Percentiles rank a stretch among this genome's conserved stretches.
phyloP scores from a whole-genome alignment of 2,329 filamentous ascomycete genomes.

The Penicillium sp. region DNA sequence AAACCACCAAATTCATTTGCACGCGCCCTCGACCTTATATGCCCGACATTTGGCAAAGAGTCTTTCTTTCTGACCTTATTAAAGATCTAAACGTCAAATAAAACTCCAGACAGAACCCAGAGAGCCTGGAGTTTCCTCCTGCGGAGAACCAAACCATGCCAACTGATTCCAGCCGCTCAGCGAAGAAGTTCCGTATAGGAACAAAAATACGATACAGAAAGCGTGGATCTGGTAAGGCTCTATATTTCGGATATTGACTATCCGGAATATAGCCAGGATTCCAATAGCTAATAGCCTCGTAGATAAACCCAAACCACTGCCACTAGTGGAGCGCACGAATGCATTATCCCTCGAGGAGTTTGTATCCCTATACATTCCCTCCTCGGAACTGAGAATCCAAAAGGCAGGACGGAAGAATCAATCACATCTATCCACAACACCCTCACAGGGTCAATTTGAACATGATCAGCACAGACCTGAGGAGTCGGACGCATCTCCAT shows the following conservation, averaged over 20 bases:
- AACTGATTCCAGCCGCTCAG: conserved; percentile 4
- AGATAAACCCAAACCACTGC: conserved; percentile 26
- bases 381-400: conserved; percentile 10
- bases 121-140: background rate
- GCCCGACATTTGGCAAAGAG: background rate
- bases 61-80: background rate
- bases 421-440: background rate
- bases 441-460: background rate
- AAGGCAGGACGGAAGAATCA: background rate
- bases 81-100: background rate
- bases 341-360: conserved; percentile 46
- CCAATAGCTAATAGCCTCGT: background rate
- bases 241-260: too few relatives aligned
- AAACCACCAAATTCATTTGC: background rate
- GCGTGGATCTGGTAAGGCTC: background rate
- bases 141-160: conserved; percentile 4
- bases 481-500: background rate
- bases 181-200: background rate
- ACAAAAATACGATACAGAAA: background rate
- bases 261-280: too few relatives aligned
- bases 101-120: background rate
- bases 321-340: conserved; percentile 51
- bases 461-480: background rate
- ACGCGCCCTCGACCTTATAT: background rate
- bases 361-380: conserved; percentile 38